Evolutionary conservation across 257 asterid species (phyloP), one percentile per base, ranked within the genome.

Genomic region (Fraxinus pennsylvanica): DNA sequence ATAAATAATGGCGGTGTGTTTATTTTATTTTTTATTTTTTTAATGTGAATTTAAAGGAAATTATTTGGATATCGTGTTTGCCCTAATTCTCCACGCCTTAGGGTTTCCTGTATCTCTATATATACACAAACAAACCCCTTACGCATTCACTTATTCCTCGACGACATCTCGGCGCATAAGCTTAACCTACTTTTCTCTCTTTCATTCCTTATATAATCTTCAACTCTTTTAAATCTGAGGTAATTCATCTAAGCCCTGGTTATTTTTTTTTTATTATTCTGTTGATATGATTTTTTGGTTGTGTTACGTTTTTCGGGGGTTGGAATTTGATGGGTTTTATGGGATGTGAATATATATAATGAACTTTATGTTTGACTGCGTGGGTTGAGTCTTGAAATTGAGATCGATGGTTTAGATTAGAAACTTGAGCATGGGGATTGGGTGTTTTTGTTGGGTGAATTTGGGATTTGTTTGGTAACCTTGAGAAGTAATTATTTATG

Each of bases 31-130:
- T 47, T 50, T 15, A 0, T 15, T 2, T 17, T 47, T 8, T 13
- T 17, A 52, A 17, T 50, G 7, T 5, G 25, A 52, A 0, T 52
- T 21, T 14, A 22, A 22, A 25, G 14, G 14, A 61, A 9, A 9
- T 22, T 21, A 8, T 25, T 3, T 3, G 68, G 69, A 63, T 63
- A 63, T 63, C 69, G 69, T 13, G 15, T 39, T 74, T 74, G 25
- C 76, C 76, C 76, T 72, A 72, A 72, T 72, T 63, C 86, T 74
- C 74, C 32, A 72, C 79, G 70, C 27, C 83, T 85, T 83, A 87
- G 89, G 89, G 83, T 85, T 82, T 85, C 41, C 50, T 10, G 15
- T 50, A 41, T 68, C 43, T 61, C 79, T 47, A 83, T 83, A 81
- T 85, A 81, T 80, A 85, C 68, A 83, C 72, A 75, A 45, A 73